Percentiles rank a stretch among this genome's conserved stretches.
These are phyloP conservation scores for Eucalyptus paniculata DNA, from an alignment of 345 rosid genomes.

Conservation along the genomic window DNA sequence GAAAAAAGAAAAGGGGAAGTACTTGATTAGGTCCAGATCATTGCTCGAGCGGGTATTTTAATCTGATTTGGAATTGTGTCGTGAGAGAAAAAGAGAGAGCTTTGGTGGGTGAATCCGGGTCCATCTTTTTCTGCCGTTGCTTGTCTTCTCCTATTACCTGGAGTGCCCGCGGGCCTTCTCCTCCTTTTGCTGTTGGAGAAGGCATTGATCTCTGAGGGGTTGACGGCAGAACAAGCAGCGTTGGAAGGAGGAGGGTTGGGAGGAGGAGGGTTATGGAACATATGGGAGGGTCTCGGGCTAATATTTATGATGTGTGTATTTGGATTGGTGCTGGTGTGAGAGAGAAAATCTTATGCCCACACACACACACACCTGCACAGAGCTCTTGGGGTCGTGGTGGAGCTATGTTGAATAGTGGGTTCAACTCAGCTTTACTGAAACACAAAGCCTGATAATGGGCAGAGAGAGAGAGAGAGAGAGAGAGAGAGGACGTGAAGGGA, in stretches of 20 bases:
- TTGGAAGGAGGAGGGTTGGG: slow-evolving; percentile 11
- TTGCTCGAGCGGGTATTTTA: background rate
- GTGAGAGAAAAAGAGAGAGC: background rate
- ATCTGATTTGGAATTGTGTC: background rate
- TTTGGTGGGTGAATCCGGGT: background rate
- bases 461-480: background rate
- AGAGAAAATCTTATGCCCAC: background rate
- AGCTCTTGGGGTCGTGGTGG: background rate
- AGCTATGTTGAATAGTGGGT: background rate
- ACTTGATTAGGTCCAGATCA: background rate
- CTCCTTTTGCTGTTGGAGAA: slow-evolving; percentile 31
- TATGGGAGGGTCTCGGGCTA: background rate
- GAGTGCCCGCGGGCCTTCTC: slow-evolving; percentile 82
- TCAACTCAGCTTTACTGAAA: background rate
- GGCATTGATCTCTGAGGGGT: slow-evolving; percentile 1
- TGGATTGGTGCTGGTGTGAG: background rate
- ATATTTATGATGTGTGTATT: background rate
- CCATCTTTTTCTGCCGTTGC: background rate
- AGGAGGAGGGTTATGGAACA: slow-evolving; percentile 10
- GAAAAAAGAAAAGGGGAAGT: background rate
- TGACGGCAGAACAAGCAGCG: background rate
- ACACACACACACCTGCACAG: background rate
- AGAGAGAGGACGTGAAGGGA: slow-evolving; percentile 1
- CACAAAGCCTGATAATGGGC: slow-evolving; percentile 3
- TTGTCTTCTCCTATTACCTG: slow-evolving; percentile 24